Conservation (phyloP, 495 filamentous ascomycete species). For the Cercophora newfieldiana region DNA sequence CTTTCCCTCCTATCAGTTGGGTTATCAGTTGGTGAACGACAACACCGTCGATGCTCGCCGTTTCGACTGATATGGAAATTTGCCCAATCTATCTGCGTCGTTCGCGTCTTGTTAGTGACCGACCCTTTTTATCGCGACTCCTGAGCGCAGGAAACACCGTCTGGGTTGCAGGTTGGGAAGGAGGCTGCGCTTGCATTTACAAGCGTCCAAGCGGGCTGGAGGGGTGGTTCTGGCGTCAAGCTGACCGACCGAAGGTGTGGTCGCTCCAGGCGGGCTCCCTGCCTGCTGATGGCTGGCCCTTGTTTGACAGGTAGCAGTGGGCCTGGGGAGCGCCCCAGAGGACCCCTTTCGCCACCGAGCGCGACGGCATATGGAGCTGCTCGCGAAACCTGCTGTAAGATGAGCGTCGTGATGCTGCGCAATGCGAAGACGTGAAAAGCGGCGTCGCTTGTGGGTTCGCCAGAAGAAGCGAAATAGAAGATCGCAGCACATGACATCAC, state of each 20-base stretch:
- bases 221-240: background rate
- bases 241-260: background rate
- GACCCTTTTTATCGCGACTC: background rate
- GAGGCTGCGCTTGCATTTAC: background rate
- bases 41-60: constrained; percentile 13
- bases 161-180: background rate
- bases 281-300: background rate
- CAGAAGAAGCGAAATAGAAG: no score
- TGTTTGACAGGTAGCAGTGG: background rate
- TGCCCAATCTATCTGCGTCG: constrained; percentile 29
- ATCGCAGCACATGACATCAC: background rate
- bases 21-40: no score
- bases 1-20: constrained; percentile 8
- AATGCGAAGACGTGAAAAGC: background rate
- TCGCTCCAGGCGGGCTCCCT: background rate
- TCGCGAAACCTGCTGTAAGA: background rate
- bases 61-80: constrained; percentile 24
- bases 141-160: background rate
- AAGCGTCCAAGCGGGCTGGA: background rate
- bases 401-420: background rate
- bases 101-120: background rate
- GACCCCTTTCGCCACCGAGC: background rate
- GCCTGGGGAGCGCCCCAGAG: background rate
- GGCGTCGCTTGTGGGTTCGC: background rate
- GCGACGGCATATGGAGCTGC: background rate